phyloP scores from a whole-genome alignment of 805 yeast genomes.

The Ascoidea tarda region DNA sequence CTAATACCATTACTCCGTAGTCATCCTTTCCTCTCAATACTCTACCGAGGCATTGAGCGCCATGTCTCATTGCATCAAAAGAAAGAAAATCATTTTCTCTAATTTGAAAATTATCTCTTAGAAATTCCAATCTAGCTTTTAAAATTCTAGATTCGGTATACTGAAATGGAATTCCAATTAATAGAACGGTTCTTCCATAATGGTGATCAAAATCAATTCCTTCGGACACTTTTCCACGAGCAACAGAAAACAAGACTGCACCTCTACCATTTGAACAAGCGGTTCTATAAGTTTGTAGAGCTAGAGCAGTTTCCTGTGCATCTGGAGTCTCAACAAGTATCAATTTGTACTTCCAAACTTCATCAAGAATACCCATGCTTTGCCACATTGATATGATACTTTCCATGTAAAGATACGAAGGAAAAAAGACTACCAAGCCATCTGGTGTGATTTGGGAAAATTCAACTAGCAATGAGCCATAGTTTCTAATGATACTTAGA shows the following conservation, averaged over 20 bases:
- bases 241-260: slow-evolving; percentile 90
- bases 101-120: slow-evolving; percentile 86
- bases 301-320: slow-evolving; percentile 95
- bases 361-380: slow-evolving; percentile 93
- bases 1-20: slow-evolving; percentile 96
- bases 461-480: slow-evolving; percentile 85
- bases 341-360: slow-evolving; percentile 94
- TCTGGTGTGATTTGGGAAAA: slow-evolving; percentile 94
- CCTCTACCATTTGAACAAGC: slow-evolving; percentile 98
- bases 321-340: slow-evolving; percentile 97
- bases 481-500: slow-evolving; percentile 94
- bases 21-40: slow-evolving; percentile 97
- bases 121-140: slow-evolving; percentile 86
- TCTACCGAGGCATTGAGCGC: slow-evolving; percentile 96
- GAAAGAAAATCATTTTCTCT: slow-evolving; percentile 90
- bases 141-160: slow-evolving; percentile 93
- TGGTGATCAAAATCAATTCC: slow-evolving; percentile 99
- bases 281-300: slow-evolving; percentile 86
- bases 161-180: slow-evolving; percentile 99
- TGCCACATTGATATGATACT: slow-evolving; percentile 98
- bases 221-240: slow-evolving; percentile 97
- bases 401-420: slow-evolving; percentile 95
- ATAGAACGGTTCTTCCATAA: slow-evolving; percentile 90
- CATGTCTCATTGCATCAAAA: slow-evolving; percentile 99
- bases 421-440: slow-evolving; percentile 96